phyloP scores from a whole-genome alignment of 2,329 filamentous ascomycete species.

The Elsinoe necatrix region DNA sequence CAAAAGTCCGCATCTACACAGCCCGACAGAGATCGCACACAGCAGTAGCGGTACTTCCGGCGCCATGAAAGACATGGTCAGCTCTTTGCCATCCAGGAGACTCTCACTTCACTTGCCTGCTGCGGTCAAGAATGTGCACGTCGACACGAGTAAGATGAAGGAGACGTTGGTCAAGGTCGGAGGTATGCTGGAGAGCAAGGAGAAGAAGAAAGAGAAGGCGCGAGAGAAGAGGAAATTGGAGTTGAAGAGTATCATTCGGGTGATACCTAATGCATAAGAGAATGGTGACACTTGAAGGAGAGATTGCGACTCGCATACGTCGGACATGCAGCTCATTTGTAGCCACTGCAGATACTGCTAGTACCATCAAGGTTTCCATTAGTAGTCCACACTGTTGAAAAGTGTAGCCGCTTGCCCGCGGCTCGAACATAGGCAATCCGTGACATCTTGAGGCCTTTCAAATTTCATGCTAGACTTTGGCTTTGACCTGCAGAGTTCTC shows the following conservation, averaged over 20 bases:
- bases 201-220: constrained; percentile 17
- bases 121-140: neutral
- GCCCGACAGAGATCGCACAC: neutral
- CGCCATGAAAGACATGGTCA: constrained; percentile 13
- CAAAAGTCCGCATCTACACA: neutral
- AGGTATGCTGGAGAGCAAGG: constrained; percentile 3
- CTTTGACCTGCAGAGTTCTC: too few species aligned
- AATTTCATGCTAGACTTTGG: neutral
- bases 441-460: too few species aligned
- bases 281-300: neutral
- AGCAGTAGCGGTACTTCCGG: constrained; percentile 1
- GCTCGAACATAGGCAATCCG: too few species aligned
- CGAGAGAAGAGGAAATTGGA: constrained; percentile 26
- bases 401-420: too few species aligned
- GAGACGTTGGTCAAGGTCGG: neutral
- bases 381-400: too few species aligned
- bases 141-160: neutral
- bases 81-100: neutral
- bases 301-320: too few species aligned
- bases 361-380: too few species aligned
- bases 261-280: constrained; percentile 20
- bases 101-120: neutral
- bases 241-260: constrained; percentile 27
- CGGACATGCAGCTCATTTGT: neutral
- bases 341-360: too few species aligned